Evolutionary conservation across 768 basidiomycete genomes (phyloP), one percentile per base, ranked within the genome.

Genomic region (Podaxis pistillaris): DNA sequence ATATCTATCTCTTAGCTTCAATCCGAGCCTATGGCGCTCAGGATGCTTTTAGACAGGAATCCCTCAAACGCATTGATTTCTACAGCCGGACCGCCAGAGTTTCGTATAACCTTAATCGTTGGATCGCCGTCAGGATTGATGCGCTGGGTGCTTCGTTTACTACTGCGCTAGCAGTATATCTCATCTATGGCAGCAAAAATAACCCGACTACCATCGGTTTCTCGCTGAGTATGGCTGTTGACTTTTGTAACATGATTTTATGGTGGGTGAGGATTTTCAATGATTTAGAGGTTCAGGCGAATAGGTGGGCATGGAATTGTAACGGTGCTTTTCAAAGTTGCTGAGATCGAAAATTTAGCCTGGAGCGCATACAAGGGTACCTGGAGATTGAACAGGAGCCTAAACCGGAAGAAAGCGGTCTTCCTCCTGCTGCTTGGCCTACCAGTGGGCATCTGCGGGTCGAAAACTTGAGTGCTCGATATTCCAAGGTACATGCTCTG

Each of bases 11-110:
- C 41, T 4, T 26, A 83, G 82, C 73, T 19, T 82, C 87, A 7
- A 85, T 91, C 60, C 79, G 88, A 24, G 89, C 89, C 0, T 91
- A 86, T 68, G 83, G 84, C 1, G 86, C 84, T 5, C 81, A 89
- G 73, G 70, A 78, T 37, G 68, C 74, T 6, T 88, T 82, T 75
- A 81, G 70, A 65, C 63, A 62, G 55, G 78, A 83, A 64, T 81
- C 84, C 5, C 69, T 82, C 49, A 72, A 75, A 41, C 78, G 84
- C 7, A 84, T 89, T 49, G 83, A 90, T 69, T 78, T 76, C 37
- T 87, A 81, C 63, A 76, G 75, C 12, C 75, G 79, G 49, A 70
- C 81, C 6, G 73, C 80, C 5, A 68, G 81, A 19, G 76, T 78
- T 1, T 83, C 83, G 68, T 85, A 84, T 61, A 82, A 83, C 66